phyloP scores from a whole-genome alignment of 2,329 filamentous ascomycete genomes.

The Microcyclosporella mali region DNA sequence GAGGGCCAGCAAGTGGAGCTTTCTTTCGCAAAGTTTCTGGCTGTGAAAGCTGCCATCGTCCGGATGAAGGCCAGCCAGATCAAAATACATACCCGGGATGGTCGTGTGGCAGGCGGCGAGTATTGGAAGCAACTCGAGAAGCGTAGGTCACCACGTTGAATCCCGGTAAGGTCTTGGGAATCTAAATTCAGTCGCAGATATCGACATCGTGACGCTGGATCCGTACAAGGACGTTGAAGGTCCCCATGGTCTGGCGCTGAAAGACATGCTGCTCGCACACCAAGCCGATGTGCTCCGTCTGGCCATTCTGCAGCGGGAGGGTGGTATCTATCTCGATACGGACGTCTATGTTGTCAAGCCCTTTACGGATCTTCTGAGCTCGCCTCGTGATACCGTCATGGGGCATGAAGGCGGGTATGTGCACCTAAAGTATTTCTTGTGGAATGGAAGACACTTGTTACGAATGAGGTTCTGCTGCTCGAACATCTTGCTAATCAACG shows the following conservation, averaged over 20 bases:
- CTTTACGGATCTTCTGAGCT: constrained; percentile 8
- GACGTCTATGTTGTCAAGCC: constrained; percentile 13
- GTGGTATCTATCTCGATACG: constrained; percentile 16
- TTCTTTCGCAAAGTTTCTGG: constrained; percentile 9
- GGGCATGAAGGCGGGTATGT: constrained; percentile 16
- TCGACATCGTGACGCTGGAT: constrained; percentile 4
- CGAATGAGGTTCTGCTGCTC: too few species aligned
- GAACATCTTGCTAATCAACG: too few species aligned
- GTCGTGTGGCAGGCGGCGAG: not conserved
- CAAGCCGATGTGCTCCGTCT: constrained; percentile 14
- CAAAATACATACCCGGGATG: constrained; percentile 8
- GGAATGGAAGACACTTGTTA: too few species aligned
- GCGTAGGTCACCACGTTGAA: too few species aligned
- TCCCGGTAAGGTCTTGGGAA: too few species aligned
- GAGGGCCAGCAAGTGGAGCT: constrained; percentile 9
- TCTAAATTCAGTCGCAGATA: not conserved
- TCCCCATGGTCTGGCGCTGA: not conserved
- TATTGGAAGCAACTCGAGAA: constrained; percentile 7
- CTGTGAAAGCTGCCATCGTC: constrained; percentile 14
- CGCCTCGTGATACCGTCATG: constrained; percentile 9
- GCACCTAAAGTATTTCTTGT: too few species aligned
- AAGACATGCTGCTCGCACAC: constrained; percentile 6
- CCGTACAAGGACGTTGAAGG: not conserved
- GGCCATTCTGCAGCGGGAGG: constrained; percentile 8
- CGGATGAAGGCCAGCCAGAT: constrained; percentile 7